Conservation (phyloP, 2,329 filamentous ascomycete genomes). For the Scedosporium boydii region DNA sequence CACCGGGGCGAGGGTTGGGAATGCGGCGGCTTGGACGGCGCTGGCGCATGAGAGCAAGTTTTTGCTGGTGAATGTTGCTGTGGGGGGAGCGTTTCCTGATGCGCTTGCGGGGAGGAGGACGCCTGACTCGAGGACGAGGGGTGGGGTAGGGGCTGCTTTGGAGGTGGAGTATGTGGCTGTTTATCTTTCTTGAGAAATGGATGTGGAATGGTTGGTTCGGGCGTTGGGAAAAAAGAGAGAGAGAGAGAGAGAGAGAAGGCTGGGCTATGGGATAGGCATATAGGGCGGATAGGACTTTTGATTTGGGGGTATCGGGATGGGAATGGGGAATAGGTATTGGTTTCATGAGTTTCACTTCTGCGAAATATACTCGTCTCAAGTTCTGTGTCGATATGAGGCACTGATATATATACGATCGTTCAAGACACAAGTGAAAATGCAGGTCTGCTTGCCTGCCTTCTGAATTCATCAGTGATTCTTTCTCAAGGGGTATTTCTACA, state of each 20-base stretch:
- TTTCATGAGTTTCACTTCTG: no score
- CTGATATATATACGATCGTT: no score
- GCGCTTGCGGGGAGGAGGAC: conserved; percentile 20
- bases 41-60: conserved; percentile 22
- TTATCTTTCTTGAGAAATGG: conserved; percentile 11
- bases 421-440: no score
- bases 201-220: neutral
- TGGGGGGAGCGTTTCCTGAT: conserved; percentile 27
- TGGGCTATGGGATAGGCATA: no score
- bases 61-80: conserved; percentile 29
- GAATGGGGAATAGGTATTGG: no score
- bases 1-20: conserved; percentile 16
- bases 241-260: neutral
- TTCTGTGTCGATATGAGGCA: no score
- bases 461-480: no score
- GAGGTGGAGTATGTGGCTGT: conserved; percentile 31
- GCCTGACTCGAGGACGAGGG: conserved; percentile 22
- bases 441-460: no score
- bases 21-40: conserved; percentile 19
- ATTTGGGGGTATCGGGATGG: no score
- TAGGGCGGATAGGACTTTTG: no score
- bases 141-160: conserved; percentile 22
- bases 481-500: no score
- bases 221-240: neutral
- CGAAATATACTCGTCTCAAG: no score